A percentile compares a stretch with the other conserved stretches of the same genome.
Evolutionary conservation across 768 basidiomycete species (phyloP).

Genomic region (Hydnomerulius pinastri): DNA sequence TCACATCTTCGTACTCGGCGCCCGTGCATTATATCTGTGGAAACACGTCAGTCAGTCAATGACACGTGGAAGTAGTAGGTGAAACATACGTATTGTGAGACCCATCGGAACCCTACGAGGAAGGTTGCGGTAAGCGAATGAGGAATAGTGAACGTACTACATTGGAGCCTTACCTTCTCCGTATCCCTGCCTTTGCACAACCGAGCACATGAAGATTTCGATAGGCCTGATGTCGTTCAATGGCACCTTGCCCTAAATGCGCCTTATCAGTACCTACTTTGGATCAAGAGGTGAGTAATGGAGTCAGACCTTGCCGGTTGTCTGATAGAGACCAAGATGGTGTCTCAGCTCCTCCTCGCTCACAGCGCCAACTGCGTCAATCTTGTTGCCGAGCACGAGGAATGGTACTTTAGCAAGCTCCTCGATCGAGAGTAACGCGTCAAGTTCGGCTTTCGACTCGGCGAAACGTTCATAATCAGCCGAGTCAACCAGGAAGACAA

Average conservation of each 20-base stretch:
- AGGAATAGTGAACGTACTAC: constrained; percentile 3
- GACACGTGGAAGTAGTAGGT: neutral
- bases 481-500: constrained; percentile 97
- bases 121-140: constrained; percentile 5
- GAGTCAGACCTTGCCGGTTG: constrained; percentile 90
- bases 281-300: neutral
- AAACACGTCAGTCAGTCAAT: constrained; percentile 7
- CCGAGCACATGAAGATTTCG: constrained; percentile 99
- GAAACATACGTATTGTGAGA: constrained; percentile 89
- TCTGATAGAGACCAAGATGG: constrained; percentile 93
- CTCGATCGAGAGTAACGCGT: constrained; percentile 94
- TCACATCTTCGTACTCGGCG: constrained; percentile 1
- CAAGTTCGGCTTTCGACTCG: constrained; percentile 96
- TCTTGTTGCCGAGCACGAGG: constrained; percentile 99
- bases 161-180: constrained; percentile 71
- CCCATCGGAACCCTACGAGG: constrained; percentile 82
- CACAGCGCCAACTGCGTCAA: constrained; percentile 97
- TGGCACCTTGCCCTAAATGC: constrained; percentile 87
- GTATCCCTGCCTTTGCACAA: constrained; percentile 98
- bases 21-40: constrained; percentile 25
- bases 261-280: constrained; percentile 6
- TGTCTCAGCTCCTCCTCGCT: constrained; percentile 97
- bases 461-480: constrained; percentile 96
- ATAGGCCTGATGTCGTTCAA: constrained; percentile 96
- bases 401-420: constrained; percentile 95